Evolutionary conservation across 495 filamentous ascomycete genomes (phyloP), one percentile per base, ranked within the genome.

Genomic region (Penicillium manginii): DNA sequence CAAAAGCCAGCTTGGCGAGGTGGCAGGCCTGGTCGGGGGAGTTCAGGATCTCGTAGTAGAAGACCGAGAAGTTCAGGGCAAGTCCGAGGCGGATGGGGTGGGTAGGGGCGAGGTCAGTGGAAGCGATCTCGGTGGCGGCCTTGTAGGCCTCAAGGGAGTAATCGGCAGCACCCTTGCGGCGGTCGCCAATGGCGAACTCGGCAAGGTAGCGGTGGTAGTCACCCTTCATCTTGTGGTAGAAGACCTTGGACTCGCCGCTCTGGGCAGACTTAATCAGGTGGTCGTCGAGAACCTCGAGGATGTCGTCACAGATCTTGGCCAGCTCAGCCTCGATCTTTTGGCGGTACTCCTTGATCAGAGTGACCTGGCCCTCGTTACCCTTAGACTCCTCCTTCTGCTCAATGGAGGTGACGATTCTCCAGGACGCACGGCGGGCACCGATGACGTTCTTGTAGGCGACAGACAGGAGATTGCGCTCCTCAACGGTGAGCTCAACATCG

Each of bases 151-250:
- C 94, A 68, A 97, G 91, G 47, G 94, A 96, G 77, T 91, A 89
- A 74, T 93, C 92, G 74, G 94, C 94, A 61, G 96, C 93, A 75
- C 86, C 85, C 88, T 97, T 98, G 83, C 94, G 94, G 81, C 91
- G 92, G 75, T 98, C 94, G 73, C 94, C 94, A 77, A 91, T 83
- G 70, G 94, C 96, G 76, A 98, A 98, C 83, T 98, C 94, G 70
- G 94, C 94, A 43, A 98, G 90, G 74, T 98, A 98, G 74, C 94
- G 93, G 88, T 98, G 96, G 82, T 98, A 98, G 81, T 98, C 94
- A 77, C 94, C 94, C 89, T 98, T 98, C 94, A 98, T 98, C 88
- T 98, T 98, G 90, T 98, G 94, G 84, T 98, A 98, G 83, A 98
- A 98, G 62, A 98, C 94, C 87, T 98, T 98, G 62, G 93, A 97